Conservation (phyloP, 768 basidiomycete genomes). For the Rhodotorula toruloides region DNA sequence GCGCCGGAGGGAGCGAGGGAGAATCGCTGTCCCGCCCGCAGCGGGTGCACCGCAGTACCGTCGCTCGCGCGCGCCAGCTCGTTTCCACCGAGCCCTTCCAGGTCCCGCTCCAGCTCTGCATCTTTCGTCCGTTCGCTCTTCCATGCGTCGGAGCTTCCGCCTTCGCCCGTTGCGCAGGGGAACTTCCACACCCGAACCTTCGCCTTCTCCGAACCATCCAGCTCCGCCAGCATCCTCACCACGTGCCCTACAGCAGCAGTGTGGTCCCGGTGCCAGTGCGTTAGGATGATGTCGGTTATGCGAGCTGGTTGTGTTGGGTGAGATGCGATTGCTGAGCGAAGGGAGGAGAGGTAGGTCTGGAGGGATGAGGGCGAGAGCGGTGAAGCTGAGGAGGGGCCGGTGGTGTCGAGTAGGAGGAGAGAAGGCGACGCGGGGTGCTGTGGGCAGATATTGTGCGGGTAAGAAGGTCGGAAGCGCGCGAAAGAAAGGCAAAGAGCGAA, state of each 20-base stretch:
- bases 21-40: background rate
- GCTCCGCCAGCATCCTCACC: slow-evolving; percentile 58
- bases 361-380: background rate
- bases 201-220: slow-evolving; percentile 37
- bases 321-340: slow-evolving; percentile 46
- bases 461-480: background rate
- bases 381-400: slow-evolving; percentile 58
- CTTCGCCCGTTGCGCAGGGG: background rate
- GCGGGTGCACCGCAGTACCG: background rate
- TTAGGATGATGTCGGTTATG: slow-evolving; percentile 82
- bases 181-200: slow-evolving; percentile 17
- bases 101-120: background rate
- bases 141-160: background rate
- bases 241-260: slow-evolving; percentile 68
- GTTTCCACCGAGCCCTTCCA: background rate
- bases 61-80: background rate
- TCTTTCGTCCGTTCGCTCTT: background rate
- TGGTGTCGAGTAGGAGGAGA: slow-evolving; percentile 69
- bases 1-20: background rate
- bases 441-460: slow-evolving; percentile 46
- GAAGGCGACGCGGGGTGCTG: slow-evolving; percentile 25
- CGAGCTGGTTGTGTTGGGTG: slow-evolving; percentile 47
- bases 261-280: slow-evolving; percentile 88
- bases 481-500: slow-evolving; percentile 47
- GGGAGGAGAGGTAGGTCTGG: slow-evolving; percentile 59